Evolutionary conservation across 2,329 filamentous ascomycete species (phyloP).

Genomic region (Exophiala sp.): DNA sequence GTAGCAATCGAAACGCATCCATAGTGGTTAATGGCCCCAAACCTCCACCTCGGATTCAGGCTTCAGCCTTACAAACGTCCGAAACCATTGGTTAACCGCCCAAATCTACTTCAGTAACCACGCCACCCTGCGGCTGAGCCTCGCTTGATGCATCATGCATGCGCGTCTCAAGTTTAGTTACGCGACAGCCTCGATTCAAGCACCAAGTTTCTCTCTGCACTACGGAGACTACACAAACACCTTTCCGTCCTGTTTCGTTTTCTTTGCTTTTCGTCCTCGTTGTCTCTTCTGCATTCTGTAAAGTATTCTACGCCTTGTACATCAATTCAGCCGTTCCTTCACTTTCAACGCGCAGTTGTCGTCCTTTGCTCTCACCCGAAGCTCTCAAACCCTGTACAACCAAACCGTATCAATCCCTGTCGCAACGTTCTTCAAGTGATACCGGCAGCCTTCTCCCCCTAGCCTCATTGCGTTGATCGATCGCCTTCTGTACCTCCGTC

Average conservation of each 20-base stretch:
- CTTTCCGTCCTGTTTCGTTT: background rate
- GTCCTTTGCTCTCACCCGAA: background rate
- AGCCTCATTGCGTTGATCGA: background rate
- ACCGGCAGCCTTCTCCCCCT: background rate
- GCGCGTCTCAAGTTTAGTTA: background rate
- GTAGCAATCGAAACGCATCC: background rate
- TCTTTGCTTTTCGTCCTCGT: background rate
- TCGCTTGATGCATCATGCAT: background rate
- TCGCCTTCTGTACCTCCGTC: background rate
- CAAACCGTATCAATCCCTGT: background rate
- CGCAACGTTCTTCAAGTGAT: background rate
- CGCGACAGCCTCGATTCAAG: background rate
- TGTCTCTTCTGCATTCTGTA: background rate
- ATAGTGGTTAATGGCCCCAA: background rate
- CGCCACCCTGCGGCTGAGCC: conserved; percentile 6
- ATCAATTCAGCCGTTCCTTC: background rate
- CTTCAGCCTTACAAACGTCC: background rate
- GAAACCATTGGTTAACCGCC: background rate
- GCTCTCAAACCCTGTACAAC: no score
- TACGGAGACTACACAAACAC: background rate
- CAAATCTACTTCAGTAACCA: background rate
- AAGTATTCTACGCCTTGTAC: background rate
- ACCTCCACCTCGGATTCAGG: conserved; percentile 1
- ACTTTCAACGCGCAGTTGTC: background rate
- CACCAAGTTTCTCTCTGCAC: background rate